Evolutionary conservation across 768 basidiomycete genomes (phyloP).

Genomic region (Lentinula lateritia): DNA sequence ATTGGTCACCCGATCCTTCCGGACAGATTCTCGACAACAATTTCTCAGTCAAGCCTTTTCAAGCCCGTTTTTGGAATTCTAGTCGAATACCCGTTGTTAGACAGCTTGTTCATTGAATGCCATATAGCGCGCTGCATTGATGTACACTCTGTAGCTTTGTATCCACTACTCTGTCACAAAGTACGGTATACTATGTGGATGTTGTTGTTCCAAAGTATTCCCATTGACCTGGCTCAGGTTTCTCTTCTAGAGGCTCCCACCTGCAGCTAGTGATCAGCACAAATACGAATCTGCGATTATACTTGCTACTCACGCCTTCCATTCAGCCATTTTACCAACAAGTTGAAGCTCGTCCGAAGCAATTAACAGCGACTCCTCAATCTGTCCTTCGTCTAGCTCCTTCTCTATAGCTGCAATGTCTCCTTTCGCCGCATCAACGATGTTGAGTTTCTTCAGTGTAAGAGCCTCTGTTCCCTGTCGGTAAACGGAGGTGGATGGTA

Average conservation of each 20-base stretch:
- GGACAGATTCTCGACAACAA: not conserved
- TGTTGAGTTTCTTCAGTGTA: conserved; percentile 70
- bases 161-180: not conserved
- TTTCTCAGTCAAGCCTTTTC: not conserved
- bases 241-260: conserved; percentile 87
- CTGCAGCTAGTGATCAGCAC: conserved; percentile 31
- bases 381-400: conserved; percentile 76
- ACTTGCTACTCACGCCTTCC: conserved; percentile 81
- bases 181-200: conserved; percentile 28
- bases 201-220: conserved; percentile 61
- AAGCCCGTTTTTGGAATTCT: not conserved
- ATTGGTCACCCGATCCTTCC: not conserved
- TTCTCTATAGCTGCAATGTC: conserved; percentile 66
- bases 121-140: not conserved
- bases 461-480: conserved; percentile 85
- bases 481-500: conserved; percentile 85
- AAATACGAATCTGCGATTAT: conserved; percentile 7
- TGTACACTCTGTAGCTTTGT: not conserved
- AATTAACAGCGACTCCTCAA: conserved; percentile 80
- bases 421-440: conserved; percentile 64
- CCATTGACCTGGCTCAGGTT: conserved; percentile 82
- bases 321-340: conserved; percentile 81
- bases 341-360: conserved; percentile 79
- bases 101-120: not conserved
- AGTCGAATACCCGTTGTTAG: not conserved